Evolutionary conservation across 2,329 filamentous ascomycete species (phyloP).

Genomic region (Drechslerella dactyloides): DNA sequence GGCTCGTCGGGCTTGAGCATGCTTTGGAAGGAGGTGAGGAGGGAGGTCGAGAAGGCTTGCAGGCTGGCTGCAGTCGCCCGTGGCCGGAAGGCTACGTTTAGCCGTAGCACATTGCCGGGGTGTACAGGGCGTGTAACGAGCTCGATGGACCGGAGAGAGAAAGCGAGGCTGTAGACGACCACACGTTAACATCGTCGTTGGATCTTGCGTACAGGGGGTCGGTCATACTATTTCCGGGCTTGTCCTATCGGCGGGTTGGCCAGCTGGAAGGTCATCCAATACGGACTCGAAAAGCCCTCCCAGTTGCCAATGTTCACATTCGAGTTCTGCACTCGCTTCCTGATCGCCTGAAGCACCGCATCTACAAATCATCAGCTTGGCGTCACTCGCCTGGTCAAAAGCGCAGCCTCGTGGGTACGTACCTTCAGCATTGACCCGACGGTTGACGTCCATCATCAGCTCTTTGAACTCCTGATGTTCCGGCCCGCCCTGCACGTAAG

Average conservation of each 20-base stretch:
- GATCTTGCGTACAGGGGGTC: background rate
- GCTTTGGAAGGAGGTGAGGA: conserved; percentile 24
- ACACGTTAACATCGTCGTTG: conserved; percentile 11
- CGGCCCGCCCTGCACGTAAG: conserved; percentile 32
- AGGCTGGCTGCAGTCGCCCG: conserved; percentile 39
- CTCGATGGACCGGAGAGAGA: conserved; percentile 32
- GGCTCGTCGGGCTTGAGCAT: conserved; percentile 16
- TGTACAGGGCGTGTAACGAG: conserved; percentile 30
- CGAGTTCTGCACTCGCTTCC: conserved; percentile 21
- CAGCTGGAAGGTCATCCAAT: conserved; percentile 43
- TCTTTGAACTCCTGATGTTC: conserved; percentile 25
- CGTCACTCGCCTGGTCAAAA: background rate
- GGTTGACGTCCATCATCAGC: conserved; percentile 26
- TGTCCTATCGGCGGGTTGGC: conserved; percentile 20
- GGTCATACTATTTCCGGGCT: conserved; percentile 37
- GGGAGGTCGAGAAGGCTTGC: conserved; percentile 27
- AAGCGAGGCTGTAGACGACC: conserved; percentile 19
- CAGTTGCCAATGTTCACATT: conserved; percentile 37
- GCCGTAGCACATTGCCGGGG: conserved; percentile 25
- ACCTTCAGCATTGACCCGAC: conserved; percentile 39
- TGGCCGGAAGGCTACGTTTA: conserved; percentile 31
- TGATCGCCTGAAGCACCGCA: conserved; percentile 29
- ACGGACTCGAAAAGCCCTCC: conserved; percentile 44
- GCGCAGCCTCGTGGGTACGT: conserved; percentile 5
- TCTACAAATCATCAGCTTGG: conserved; percentile 11